Evolutionary conservation across 371 early-diverging fungal genomes (phyloP).

Genomic region (Sporodiniella umbellata): DNA sequence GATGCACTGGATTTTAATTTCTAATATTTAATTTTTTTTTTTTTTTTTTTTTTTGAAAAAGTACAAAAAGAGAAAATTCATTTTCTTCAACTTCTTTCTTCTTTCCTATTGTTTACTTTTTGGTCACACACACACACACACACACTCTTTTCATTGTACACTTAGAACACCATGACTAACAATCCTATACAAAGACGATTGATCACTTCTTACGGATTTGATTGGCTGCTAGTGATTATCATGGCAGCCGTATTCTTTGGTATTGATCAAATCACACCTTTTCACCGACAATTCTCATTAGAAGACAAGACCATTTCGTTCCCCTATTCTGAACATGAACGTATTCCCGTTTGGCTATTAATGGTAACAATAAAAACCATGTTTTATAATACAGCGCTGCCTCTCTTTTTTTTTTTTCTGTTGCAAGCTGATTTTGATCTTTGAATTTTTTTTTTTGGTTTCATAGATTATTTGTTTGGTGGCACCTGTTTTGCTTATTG

Average conservation of each 20-base stretch:
- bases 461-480: constrained; percentile 21
- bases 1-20: no score
- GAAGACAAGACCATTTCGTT: constrained; percentile 65
- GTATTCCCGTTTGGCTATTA: constrained; percentile 58
- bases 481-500: constrained; percentile 1
- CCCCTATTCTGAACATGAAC: constrained; percentile 59
- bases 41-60: no score
- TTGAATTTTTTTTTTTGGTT: neutral
- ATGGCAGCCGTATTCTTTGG: constrained; percentile 56
- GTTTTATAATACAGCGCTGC: no score
- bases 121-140: no score
- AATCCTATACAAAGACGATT: constrained; percentile 34
- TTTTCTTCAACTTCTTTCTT: neutral
- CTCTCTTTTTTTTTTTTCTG: no score
- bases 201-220: constrained; percentile 55
- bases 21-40: no score
- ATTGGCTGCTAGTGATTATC: constrained; percentile 62
- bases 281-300: constrained; percentile 68
- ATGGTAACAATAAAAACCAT: constrained; percentile 29
- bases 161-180: neutral
- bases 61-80: no score
- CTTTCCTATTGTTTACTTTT: neutral
- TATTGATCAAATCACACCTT: constrained; percentile 63
- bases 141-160: no score
- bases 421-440: no score